phyloP scores from a whole-genome alignment of 495 filamentous ascomycete genomes.

The Cercophora newfieldiana region DNA sequence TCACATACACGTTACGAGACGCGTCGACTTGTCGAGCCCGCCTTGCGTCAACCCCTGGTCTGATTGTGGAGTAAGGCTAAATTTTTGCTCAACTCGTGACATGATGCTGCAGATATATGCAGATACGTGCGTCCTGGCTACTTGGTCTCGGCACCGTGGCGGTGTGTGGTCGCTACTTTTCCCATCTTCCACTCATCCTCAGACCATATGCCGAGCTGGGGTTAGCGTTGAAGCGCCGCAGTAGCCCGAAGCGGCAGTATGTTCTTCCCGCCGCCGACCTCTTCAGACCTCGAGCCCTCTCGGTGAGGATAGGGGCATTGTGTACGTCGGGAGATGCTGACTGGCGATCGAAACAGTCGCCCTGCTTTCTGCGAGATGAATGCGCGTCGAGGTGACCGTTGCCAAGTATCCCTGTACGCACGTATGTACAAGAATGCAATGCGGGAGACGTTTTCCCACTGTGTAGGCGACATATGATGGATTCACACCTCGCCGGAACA shows the following conservation, averaged over 20 bases:
- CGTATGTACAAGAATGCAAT: slow-evolving; percentile 1
- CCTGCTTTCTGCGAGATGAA: slow-evolving; percentile 5
- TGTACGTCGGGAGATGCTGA: not conserved
- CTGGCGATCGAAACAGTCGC: not conserved
- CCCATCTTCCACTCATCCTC: not conserved
- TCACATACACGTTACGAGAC: slow-evolving; percentile 2
- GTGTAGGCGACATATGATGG: slow-evolving; percentile 11
- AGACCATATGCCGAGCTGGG: not conserved
- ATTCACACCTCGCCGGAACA: not conserved
- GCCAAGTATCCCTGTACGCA: slow-evolving; percentile 3
- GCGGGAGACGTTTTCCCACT: slow-evolving; percentile 7
- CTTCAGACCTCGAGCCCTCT: not conserved
- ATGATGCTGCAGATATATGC: slow-evolving; percentile 16
- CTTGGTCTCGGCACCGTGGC: not conserved
- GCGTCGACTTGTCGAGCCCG: not conserved
- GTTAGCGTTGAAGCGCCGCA: not conserved
- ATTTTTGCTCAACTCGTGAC: slow-evolving; percentile 18
- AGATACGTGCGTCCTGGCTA: slow-evolving; percentile 15
- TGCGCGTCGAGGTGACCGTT: not conserved
- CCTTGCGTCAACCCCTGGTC: slow-evolving; percentile 8
- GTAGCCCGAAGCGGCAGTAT: slow-evolving; percentile 5
- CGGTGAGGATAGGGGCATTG: not conserved
- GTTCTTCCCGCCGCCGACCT: not conserved
- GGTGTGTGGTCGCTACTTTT: slow-evolving; percentile 6
- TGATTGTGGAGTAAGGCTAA: slow-evolving; percentile 8